Percentiles rank a stretch among this genome's conserved stretches.
phyloP scores from a whole-genome alignment of 805 yeast species.

The Candida chauliodis region DNA sequence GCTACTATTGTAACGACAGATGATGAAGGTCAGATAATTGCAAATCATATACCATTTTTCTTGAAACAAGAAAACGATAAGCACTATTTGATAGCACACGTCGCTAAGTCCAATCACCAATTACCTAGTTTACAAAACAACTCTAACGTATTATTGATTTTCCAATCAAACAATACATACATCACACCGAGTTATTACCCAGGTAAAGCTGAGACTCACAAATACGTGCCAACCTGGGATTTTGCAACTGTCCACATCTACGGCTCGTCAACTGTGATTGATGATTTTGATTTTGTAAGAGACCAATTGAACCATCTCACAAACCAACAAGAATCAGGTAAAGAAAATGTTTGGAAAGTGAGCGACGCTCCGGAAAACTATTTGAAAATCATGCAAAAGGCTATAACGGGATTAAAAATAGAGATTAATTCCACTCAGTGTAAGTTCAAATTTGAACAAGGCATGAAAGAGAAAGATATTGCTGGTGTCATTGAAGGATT shows the following conservation, averaged over 20 bases:
- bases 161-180: constrained; percentile 51
- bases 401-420: constrained; percentile 55
- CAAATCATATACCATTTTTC: constrained; percentile 57
- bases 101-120: constrained; percentile 53
- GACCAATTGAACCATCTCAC: constrained; percentile 43
- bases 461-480: constrained; percentile 38
- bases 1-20: constrained; percentile 46
- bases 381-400: constrained; percentile 39
- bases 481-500: constrained; percentile 52
- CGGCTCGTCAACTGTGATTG: constrained; percentile 47
- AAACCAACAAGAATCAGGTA: constrained; percentile 43
- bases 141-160: constrained; percentile 46
- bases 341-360: constrained; percentile 49
- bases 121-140: constrained; percentile 34
- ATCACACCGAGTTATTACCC: constrained; percentile 60
- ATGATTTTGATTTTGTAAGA: constrained; percentile 44
- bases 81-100: constrained; percentile 48
- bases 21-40: constrained; percentile 40
- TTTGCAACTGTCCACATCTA: constrained; percentile 54
- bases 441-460: constrained; percentile 60
- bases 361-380: constrained; percentile 54
- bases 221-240: constrained; percentile 71
- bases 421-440: constrained; percentile 45
- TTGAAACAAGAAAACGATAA: constrained; percentile 35
- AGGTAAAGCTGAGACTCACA: constrained; percentile 52